Base-by-base conservation (phyloP, 2,329 filamentous ascomycete genomes). In the Penicillium sp. region DNA sequence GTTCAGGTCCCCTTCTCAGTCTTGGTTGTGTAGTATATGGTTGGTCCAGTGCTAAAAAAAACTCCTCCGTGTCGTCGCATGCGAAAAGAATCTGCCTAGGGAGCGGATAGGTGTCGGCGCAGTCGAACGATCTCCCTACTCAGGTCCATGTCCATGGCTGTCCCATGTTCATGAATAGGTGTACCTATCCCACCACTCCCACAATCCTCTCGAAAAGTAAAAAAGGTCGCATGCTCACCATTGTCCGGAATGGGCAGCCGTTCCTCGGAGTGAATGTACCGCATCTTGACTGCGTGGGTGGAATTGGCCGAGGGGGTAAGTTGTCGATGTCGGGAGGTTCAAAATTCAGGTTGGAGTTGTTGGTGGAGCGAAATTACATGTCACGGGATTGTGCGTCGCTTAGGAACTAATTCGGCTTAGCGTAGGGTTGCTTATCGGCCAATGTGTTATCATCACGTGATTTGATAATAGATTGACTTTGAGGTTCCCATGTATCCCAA, bases 211-310 rank as follows among this genome's bases (percentile, higher is more conserved):
- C 45, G 57, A 50, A 57, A 55, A 41, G 41, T 57, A 62, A 52
- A 52, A 50, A 53, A 55, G 45, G 48, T 54, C 53, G 52, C 56
- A 57, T 59, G 86, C 87, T 77, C 84, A 95, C 89, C 89, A 80
- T 90, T 87, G 75, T 96, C 88, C 69, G 94, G 93, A 76, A 98
- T 88, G 68, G 84, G 81, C 78, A 98, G 81, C 77, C 81, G 80
- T 84, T 98, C 91, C 79, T 91, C 81, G 70, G 88, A 94, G 83
- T 96, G 89, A 79, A 98, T 95, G 87, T 96, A 97, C 81, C 87
- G 94, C 93, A 97, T 97, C 78, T 87, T 96, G 86, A 77, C 67
- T 67, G 67, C 58, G 59, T 63, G 57, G 59, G 57, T 59, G 62
- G 58, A 61, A 57, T 58, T 64, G 62, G 64, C 62, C 63, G 65